Base-by-base conservation (phyloP, 768 basidiomycete species). In the Austroboletus eburneus region DNA sequence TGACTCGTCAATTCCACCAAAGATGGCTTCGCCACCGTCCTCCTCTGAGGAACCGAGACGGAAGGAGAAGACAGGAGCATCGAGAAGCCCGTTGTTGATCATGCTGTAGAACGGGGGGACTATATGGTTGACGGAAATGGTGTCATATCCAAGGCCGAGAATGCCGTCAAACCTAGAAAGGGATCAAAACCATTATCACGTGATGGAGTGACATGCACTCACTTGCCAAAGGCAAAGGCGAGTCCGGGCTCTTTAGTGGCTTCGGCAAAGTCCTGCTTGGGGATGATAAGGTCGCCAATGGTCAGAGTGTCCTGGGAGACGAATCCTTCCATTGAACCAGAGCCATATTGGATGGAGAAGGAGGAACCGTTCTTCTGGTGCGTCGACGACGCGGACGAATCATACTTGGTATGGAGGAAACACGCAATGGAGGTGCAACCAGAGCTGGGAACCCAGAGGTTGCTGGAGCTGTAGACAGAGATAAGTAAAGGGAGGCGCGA, bases 151-250 rank as follows among this genome's bases (percentile, higher is more conserved):
- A 46, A 99, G 85, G 51, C 95, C 96, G 27, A 95, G 72, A 54
- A 97, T 94, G 45, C 93, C 95, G 63, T 98, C 94, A 56, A 95
- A 95, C 71, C 91, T 94, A 24, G 55, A 24, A 18, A 13, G 18
- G 27, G 18, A 35, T 52, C 2, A 52, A 16, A 39, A 18, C 27
- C 13, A 8, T 45, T 5, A 18, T 18, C 22, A 9, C 2, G 6
- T 17, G 27, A 34, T 6, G 12, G 14, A 14, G 33, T 5, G 33
- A n/a, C 12, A 39, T 20, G 18, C 12, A 72, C 87, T 60, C 57
- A 91, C 87, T 87, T 92, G 62, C 91, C 92, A 55, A 95, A 97
- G 22, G 96, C 95, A 64, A 99, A 99, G 5, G 94, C 85, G 40
- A 99, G 83, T 37, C 96, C 96, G 18, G 96, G 96, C 64, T 98